A percentile compares a stretch with the other conserved stretches of the same genome.
Conservation (phyloP, 176 grass and related monocot species). For the Puya raimondii region DNA sequence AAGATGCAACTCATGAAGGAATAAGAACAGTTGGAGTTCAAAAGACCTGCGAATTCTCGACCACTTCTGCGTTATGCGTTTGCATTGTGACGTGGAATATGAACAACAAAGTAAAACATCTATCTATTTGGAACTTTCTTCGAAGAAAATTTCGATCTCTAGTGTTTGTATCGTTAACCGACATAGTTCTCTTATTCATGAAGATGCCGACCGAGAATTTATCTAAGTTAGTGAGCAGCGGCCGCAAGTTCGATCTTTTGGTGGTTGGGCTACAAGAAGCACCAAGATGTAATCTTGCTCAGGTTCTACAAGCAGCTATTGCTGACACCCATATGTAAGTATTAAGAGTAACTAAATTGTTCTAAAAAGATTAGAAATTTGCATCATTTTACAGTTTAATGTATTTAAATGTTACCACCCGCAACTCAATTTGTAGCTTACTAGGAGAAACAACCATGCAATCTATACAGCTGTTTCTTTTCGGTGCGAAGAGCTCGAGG, state of each 20-base stretch:
- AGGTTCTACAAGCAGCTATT: constrained; percentile 42
- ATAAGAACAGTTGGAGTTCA: constrained; percentile 41
- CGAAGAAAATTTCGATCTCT: too few species aligned
- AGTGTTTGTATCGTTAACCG: background rate
- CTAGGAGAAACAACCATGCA: constrained; percentile 46
- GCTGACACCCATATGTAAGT: constrained; percentile 38
- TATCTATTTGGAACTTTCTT: too few species aligned
- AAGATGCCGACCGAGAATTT: constrained; percentile 44
- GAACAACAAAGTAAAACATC: constrained; percentile 44
- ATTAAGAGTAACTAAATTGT: background rate
- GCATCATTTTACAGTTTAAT: background rate
- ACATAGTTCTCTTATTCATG: background rate
- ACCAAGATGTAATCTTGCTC: constrained; percentile 25
- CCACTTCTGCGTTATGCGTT: constrained; percentile 27
- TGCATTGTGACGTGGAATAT: constrained; percentile 68
- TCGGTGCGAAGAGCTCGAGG: constrained; percentile 38
- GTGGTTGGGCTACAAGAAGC: constrained; percentile 58
- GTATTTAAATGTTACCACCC: background rate
- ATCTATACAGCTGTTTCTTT: constrained; percentile 58
- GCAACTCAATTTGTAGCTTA: constrained; percentile 17
- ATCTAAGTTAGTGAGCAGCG: constrained; percentile 32
- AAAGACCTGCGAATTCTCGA: constrained; percentile 36
- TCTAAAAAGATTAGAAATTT: too few species aligned
- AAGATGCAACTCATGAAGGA: constrained; percentile 36
- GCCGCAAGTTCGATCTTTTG: constrained; percentile 49